Evolutionary conservation across 371 early-diverging fungal species (phyloP).

Genomic region (Mortierella sp.): DNA sequence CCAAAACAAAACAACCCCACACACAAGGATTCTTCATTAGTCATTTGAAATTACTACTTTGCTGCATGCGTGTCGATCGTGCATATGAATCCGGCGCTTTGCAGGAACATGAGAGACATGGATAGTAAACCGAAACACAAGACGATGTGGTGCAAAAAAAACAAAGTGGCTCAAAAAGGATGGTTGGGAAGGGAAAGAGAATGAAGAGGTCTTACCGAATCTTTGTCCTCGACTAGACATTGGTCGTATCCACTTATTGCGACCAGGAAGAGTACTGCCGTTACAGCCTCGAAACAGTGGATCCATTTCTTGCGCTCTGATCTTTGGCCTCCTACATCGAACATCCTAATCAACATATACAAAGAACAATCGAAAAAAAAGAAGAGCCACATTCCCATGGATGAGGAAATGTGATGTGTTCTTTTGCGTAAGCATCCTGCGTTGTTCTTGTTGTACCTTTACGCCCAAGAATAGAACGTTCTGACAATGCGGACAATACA

Average conservation of each 20-base stretch:
- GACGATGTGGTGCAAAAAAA: not conserved
- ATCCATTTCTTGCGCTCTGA: conserved; percentile 96
- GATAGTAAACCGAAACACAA: too few relatives aligned
- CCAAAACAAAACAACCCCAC: too few relatives aligned
- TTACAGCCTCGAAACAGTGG: conserved; percentile 95
- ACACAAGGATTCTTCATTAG: too few relatives aligned
- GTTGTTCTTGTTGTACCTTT: not conserved
- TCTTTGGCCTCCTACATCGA: conserved; percentile 96
- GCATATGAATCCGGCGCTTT: not conserved
- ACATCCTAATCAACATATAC: conserved; percentile 68
- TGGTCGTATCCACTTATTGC: conserved; percentile 97
- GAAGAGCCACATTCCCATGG: not conserved
- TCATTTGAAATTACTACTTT: not conserved
- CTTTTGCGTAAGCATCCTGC: not conserved
- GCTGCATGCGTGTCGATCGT: not conserved
- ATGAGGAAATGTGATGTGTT: not conserved
- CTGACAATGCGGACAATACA: too few relatives aligned
- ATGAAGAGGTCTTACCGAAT: conserved; percentile 72
- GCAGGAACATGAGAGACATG: not conserved
- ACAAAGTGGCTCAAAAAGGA: conserved; percentile 29
- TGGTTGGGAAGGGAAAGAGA: not conserved
- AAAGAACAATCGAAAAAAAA: not conserved
- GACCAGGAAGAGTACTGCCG: conserved; percentile 92
- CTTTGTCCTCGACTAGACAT: conserved; percentile 92
- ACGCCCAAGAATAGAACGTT: not conserved